phyloP scores from a whole-genome alignment of 2,329 filamentous ascomycete species.

The Penicillium sp. region DNA sequence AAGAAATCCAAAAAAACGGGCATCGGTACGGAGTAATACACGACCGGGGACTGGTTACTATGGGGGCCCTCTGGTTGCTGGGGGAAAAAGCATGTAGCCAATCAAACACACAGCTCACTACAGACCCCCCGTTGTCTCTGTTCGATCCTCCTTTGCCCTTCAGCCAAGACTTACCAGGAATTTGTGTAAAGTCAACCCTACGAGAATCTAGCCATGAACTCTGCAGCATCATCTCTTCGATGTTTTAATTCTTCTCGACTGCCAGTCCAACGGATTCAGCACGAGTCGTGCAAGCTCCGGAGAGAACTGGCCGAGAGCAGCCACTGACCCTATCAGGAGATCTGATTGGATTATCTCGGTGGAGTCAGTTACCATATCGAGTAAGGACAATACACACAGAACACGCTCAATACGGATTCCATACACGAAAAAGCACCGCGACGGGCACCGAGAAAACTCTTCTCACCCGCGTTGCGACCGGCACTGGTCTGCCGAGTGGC shows the following conservation, averaged over 20 bases:
- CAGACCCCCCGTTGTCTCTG: too few species aligned
- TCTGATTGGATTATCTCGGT: background rate
- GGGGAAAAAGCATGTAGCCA: background rate
- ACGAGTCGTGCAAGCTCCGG: slow-evolving; percentile 3
- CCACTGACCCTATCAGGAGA: slow-evolving; percentile 10
- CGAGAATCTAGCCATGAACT: background rate
- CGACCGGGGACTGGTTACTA: slow-evolving; percentile 7
- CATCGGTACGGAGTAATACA: background rate
- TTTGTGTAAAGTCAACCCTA: background rate
- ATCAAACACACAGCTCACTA: background rate
- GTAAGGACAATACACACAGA: background rate
- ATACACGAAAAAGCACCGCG: background rate
- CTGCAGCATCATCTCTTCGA: background rate
- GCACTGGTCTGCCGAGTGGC: slow-evolving; percentile 29
- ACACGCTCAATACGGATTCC: background rate
- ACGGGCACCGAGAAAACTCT: slow-evolving; percentile 14
- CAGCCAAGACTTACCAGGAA: background rate
- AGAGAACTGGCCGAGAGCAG: slow-evolving; percentile 9
- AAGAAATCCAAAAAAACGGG: background rate
- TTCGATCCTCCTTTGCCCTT: background rate
- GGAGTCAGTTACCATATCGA: slow-evolving; percentile 1
- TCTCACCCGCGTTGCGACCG: slow-evolving; percentile 15
- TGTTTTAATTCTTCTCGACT: background rate
- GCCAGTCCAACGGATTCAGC: slow-evolving; percentile 6
- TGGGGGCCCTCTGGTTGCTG: slow-evolving; percentile 3